Evolutionary conservation across 768 basidiomycete species (phyloP), one percentile per base, ranked within the genome.

Genomic region (Kwoniella pini): DNA sequence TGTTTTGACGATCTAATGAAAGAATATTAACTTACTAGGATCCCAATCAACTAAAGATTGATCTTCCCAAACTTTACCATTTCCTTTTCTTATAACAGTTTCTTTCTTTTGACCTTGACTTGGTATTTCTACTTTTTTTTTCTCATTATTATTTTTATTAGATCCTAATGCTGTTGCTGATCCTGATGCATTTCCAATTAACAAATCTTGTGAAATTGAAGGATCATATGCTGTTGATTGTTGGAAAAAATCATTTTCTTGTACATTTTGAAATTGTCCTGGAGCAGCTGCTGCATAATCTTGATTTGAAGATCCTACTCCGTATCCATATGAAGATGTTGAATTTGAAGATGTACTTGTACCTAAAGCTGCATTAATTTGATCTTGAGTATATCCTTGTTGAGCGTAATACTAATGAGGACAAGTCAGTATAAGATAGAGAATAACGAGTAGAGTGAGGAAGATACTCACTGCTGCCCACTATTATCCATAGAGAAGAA

Each of bases 21-120:
- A n/a, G n/a, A n/a, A n/a, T n/a, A n/a, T n/a, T n/a, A 24, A 83
- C 90, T 67, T 74, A 96, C 94, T 86, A 53, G 95, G 89, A 80
- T 91, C 96, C 96, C 96, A 99, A 70, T 99, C 96, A 13, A 97
- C 80, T 57, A 99, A 81, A 3, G 92, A 96, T 80, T 91, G 91
- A 77, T 99, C 96, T 78, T 99, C 96, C 96, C 96, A 99, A 22
- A 90, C 87, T 81, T 92, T 94, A 31, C 96, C 96, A 54, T 84
- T 95, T 4, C 94, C 95, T 79, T 97, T 97, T 53, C 96, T 84
- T 48, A 99, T 80, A 10, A 99, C 96, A 2, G 96, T 99, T 48
- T 86, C 88, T 62, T 95, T 82, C 80, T 97, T 96, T 21, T 73
- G 72, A 15, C 49, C 57, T 24, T 50, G 50, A 9, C 17, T 38